A percentile compares a stretch with the other conserved stretches of the same genome.
Conservation (phyloP, 495 filamentous ascomycete genomes). For the Amniculicola lignicola region DNA sequence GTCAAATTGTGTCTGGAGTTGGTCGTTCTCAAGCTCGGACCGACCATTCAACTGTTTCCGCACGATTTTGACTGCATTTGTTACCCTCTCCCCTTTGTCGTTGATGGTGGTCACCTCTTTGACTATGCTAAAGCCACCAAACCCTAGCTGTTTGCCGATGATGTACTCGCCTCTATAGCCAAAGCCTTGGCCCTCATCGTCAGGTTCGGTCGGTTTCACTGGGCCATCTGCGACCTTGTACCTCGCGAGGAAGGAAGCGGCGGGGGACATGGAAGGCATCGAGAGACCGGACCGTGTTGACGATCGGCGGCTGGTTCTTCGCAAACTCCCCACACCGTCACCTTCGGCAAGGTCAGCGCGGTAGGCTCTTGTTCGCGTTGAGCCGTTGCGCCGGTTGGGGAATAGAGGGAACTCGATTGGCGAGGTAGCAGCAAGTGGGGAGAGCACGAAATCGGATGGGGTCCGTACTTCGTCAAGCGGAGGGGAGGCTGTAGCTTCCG, state of each 20-base stretch:
- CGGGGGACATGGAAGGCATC: conserved; percentile 42
- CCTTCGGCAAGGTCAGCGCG: conserved; percentile 25
- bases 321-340: conserved; percentile 20
- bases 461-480: conserved; percentile 52
- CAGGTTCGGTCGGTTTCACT: conserved; percentile 52
- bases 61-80: conserved; percentile 69
- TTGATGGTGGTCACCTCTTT: conserved; percentile 69
- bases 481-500: conserved; percentile 56
- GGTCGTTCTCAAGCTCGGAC: conserved; percentile 63
- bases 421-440: conserved; percentile 52
- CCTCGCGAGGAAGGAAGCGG: conserved; percentile 59
- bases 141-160: conserved; percentile 67
- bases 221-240: conserved; percentile 46
- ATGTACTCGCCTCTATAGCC: conserved; percentile 62
- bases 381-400: conserved; percentile 41
- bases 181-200: conserved; percentile 72
- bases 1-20: conserved; percentile 68
- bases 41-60: conserved; percentile 57
- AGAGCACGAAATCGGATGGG: conserved; percentile 52
- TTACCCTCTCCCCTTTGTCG: conserved; percentile 53
- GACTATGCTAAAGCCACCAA: conserved; percentile 67
- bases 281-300: conserved; percentile 34
- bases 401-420: conserved; percentile 46
- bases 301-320: conserved; percentile 31
- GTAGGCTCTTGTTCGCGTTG: conserved; percentile 31